These are phyloP conservation scores for Malus fusca DNA, from an alignment of 306 rosid genomes.

Conservation along the genomic window DNA sequence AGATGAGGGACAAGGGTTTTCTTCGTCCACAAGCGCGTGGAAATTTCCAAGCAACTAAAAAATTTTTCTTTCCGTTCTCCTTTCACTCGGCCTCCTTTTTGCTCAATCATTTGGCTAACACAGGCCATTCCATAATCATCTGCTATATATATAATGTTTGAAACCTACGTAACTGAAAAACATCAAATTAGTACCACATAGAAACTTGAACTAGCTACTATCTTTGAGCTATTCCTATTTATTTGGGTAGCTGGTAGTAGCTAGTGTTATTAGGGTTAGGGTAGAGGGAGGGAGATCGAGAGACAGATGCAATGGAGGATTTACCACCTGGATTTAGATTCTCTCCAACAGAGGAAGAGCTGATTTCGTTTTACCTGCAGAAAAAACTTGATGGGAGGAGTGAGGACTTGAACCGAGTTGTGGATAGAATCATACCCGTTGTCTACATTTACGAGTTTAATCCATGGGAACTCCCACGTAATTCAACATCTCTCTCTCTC, in stretches of 20 bases:
- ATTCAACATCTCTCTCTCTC: conserved; percentile 1
- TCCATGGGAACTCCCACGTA: conserved; percentile 85
- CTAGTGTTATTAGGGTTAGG: background rate
- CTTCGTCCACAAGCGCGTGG: conserved; percentile 6
- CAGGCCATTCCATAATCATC: background rate
- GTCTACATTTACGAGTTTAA: conserved; percentile 53
- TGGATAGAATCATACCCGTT: conserved; percentile 53
- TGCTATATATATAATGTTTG: background rate
- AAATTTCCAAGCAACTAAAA: conserved; percentile 13
- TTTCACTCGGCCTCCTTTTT: conserved; percentile 11
- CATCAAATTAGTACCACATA: background rate
- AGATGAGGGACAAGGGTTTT: background rate
- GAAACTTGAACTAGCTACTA: background rate
- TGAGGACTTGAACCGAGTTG: conserved; percentile 24
- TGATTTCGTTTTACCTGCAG: conserved; percentile 53
- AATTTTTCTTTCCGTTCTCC: background rate
- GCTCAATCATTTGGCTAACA: conserved; percentile 11
- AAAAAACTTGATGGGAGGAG: conserved; percentile 52
- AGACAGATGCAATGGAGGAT: conserved; percentile 29
- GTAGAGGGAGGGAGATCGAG: background rate
- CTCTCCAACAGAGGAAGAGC: conserved; percentile 85
- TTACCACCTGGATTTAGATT: conserved; percentile 75
- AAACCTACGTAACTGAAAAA: background rate
- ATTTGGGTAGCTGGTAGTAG: background rate
- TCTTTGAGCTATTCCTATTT: background rate